phyloP scores from a whole-genome alignment of 2,329 filamentous ascomycete species.

The Ilyonectria robusta region DNA sequence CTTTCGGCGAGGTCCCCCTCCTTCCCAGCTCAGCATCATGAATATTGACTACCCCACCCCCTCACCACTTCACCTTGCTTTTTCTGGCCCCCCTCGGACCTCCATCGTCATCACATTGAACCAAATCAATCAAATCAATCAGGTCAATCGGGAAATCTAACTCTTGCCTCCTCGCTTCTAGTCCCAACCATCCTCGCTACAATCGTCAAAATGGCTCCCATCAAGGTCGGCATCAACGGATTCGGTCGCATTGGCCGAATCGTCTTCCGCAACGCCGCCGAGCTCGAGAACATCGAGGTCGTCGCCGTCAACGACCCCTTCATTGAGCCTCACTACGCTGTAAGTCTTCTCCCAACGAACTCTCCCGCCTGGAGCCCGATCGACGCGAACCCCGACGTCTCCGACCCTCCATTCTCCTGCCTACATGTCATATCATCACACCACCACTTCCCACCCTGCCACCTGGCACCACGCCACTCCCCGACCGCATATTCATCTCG shows the following conservation, averaged over 20 bases:
- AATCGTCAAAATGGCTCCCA: conserved; percentile 59
- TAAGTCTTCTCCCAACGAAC: conserved; percentile 67
- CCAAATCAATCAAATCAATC: not conserved
- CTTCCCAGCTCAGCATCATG: conserved; percentile 34
- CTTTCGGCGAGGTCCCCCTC: conserved; percentile 23
- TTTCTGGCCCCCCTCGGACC: conserved; percentile 5
- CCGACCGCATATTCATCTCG: conserved; percentile 11
- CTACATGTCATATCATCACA: conserved; percentile 27
- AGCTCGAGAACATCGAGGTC: conserved; percentile 90
- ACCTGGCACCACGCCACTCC: conserved; percentile 10
- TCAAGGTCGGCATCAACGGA: conserved; percentile 98
- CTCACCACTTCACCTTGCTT: conserved; percentile 34
- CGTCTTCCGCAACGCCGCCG: conserved; percentile 97
- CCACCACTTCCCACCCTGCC: conserved; percentile 7
- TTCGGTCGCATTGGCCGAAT: conserved; percentile 99
- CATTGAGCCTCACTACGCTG: conserved; percentile 97
- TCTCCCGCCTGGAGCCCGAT: conserved; percentile 28
- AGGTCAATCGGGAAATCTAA: conserved; percentile 31
- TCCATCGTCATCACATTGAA: not conserved
- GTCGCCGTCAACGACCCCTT: conserved; percentile 99
- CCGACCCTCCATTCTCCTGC: conserved; percentile 10
- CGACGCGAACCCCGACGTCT: conserved; percentile 17
- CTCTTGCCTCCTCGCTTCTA: conserved; percentile 18
- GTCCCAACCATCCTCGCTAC: conserved; percentile 31
- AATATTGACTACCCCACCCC: conserved; percentile 46